phyloP scores from a whole-genome alignment of 164 flowering plant species.

The Vitis riparia region DNA sequence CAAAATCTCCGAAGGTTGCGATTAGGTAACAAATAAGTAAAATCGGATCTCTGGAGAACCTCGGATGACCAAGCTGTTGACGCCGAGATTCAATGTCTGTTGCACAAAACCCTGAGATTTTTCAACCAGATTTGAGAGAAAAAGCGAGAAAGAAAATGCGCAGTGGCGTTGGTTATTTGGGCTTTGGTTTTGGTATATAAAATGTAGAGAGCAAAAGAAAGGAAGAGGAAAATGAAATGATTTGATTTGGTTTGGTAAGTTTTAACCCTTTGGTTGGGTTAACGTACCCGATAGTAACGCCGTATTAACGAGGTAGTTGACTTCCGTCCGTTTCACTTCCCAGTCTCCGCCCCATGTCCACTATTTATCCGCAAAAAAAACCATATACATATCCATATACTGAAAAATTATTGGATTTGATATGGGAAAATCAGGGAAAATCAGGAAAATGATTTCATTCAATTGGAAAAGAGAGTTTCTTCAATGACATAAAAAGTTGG shows the following conservation, averaged over 20 bases:
- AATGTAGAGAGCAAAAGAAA: constrained; percentile 7
- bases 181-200: background rate
- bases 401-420: no score
- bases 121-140: background rate
- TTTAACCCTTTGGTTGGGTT: background rate
- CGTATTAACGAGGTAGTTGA: constrained; percentile 24
- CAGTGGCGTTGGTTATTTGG: background rate
- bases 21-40: no score
- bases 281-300: constrained; percentile 11
- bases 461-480: no score
- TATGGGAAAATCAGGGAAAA: no score
- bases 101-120: no score
- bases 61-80: background rate
- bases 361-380: no score
- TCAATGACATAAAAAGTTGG: no score
- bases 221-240: background rate
- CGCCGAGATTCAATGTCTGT: background rate
- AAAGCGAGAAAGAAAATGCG: constrained; percentile 10
- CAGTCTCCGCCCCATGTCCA: background rate
- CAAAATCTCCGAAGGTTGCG: background rate
- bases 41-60: no score
- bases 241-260: background rate
- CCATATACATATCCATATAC: no score
- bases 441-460: no score
- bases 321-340: constrained; percentile 7